phyloP scores from a whole-genome alignment of 192 early-diverging fungal genomes.

The Coemansia sp. region DNA sequence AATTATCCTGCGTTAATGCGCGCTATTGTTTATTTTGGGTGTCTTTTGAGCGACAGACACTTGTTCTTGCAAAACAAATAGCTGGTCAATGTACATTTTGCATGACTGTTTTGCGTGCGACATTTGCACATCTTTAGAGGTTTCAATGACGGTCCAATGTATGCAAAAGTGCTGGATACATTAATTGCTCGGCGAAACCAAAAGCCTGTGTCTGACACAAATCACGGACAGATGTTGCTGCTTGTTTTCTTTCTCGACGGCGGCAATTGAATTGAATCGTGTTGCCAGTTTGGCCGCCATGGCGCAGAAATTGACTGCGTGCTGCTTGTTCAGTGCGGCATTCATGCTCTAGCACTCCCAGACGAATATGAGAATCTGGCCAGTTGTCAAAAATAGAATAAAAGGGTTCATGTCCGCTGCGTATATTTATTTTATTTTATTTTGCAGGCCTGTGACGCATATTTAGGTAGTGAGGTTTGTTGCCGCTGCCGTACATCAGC shows the following conservation, averaged over 20 bases:
- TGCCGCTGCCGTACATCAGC: neutral
- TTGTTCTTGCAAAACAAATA: neutral
- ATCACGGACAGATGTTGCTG: neutral
- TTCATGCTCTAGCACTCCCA: neutral
- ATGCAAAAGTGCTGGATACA: neutral
- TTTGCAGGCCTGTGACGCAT: neutral
- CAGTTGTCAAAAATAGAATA: too few species aligned
- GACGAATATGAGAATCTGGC: too few species aligned
- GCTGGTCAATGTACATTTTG: neutral
- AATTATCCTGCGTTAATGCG: neutral
- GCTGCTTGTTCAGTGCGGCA: neutral
- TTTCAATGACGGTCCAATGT: constrained; percentile 7
- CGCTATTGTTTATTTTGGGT: too few species aligned
- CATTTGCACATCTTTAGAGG: neutral
- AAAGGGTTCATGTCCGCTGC: neutral
- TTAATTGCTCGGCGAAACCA: neutral
- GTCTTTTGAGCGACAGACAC: neutral
- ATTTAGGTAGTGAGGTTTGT: neutral
- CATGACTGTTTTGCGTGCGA: too few species aligned
- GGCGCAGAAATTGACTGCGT: neutral
- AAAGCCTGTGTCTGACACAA: neutral
- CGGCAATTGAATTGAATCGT: neutral
- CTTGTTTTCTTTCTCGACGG: neutral
- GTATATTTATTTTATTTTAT: neutral
- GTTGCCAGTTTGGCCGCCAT: neutral